Base-by-base conservation (phyloP, 139 green algal species). In the Chlorokybus atmophyticus region DNA sequence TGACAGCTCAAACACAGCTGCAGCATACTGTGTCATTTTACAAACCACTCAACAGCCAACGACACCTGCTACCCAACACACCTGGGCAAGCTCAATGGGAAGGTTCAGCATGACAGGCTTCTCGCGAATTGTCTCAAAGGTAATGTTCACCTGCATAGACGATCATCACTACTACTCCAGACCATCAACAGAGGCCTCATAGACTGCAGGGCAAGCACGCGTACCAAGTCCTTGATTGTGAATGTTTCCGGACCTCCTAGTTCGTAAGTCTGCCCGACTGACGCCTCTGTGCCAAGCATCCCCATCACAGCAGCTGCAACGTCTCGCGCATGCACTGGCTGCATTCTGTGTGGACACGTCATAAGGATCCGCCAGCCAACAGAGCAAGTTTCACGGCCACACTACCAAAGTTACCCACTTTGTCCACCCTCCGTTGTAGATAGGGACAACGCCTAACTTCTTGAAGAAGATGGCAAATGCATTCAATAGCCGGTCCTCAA, bases 401-500 rank as follows among this genome's bases (percentile, higher is more conserved):
- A n/a, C n/a, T n/a, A n/a, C n/a, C n/a, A n/a, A n/a, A 59, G n/a
- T 19, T 17, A 8, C 14, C 55, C 19, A 40, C 47, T 64, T 75
- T 3, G 65, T 79, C 3, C 57, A 24, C 1, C 85, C 86, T 8
- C 78, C 83, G 41, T 82, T 78, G 0, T 89, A 59, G n/a, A 95
- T 63, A 8, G 84, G 85, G 3, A 93, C 41, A 50, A 68, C 42
- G 5, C 75, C 73, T 40, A 71, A 62, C 64, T 64, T 77, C 52
- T 81, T 77, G 32, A 67, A 47, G 55, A 85, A 59, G 51, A 74
- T 55, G 8, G 90, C 79, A 6, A 83, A 71, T 57, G 75, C 78
- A 73, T 94, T 94, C 57, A 88, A 82, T 42, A 95, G 74, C 19
- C 84, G 67, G 70, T 97, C 90, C 77, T 97, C 90, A 4, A 81